These are phyloP conservation scores for Conringia planisiliqua DNA, from an alignment of 345 rosid species.

Conservation along the genomic window DNA sequence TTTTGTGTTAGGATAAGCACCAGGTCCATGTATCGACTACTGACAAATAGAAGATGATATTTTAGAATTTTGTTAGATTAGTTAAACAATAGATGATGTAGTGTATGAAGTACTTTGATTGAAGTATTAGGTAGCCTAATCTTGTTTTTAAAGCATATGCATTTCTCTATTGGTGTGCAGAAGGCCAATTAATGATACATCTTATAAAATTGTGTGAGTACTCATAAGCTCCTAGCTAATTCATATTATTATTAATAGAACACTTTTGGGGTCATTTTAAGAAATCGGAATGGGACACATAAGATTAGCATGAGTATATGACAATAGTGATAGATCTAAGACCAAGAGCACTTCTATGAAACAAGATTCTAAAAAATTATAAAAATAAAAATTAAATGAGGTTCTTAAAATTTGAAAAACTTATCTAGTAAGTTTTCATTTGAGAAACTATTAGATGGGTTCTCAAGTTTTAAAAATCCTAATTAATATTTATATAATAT, in stretches of 20 bases:
- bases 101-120: neutral
- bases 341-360: too few species aligned
- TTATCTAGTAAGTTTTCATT: too few species aligned
- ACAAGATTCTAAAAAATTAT: too few species aligned
- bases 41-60: neutral
- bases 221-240: too few species aligned
- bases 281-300: neutral
- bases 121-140: slow-evolving; percentile 36
- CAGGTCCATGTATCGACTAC: slow-evolving; percentile 16
- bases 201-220: neutral
- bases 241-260: neutral
- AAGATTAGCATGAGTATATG: slow-evolving; percentile 15
- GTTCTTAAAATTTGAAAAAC: too few species aligned
- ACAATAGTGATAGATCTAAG: too few species aligned
- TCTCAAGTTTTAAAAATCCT: too few species aligned
- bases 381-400: too few species aligned
- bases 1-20: slow-evolving; percentile 31
- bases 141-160: slow-evolving; percentile 5
- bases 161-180: slow-evolving; percentile 11
- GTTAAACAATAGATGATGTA: too few species aligned
- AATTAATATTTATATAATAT: too few species aligned
- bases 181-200: slow-evolving; percentile 13
- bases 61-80: neutral
- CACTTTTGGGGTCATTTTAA: slow-evolving; percentile 15
- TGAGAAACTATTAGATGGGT: too few species aligned